Percentiles rank a stretch among this genome's conserved stretches.
phyloP scores from a whole-genome alignment of 2,329 filamentous ascomycete genomes.

The Helotiales sp. region DNA sequence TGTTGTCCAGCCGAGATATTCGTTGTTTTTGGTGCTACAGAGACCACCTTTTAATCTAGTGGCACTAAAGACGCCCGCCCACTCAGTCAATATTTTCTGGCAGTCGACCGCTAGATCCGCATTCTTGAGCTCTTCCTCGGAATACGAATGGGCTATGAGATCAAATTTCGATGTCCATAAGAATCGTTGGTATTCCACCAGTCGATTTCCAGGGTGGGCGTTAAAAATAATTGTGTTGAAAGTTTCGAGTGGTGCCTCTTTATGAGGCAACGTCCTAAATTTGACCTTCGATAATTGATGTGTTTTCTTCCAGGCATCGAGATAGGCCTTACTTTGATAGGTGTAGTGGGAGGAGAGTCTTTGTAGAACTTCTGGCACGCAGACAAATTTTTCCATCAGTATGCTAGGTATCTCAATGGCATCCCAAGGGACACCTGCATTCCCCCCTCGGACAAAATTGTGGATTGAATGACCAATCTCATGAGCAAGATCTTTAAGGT shows the following conservation, averaged over 20 bases:
- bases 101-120: neutral
- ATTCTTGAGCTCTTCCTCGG: neutral
- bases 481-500: neutral
- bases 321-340: neutral
- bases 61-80: neutral
- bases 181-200: neutral
- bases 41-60: neutral
- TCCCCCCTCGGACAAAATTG: neutral
- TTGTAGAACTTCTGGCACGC: neutral
- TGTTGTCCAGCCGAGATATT: neutral
- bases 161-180: neutral
- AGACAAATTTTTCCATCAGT: neutral
- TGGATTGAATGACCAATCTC: neutral
- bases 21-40: neutral
- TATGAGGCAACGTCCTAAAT: neutral
- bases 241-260: neutral
- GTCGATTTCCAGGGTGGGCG: neutral
- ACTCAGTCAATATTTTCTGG: neutral
- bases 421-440: neutral
- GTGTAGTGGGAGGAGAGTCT: neutral
- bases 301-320: neutral
- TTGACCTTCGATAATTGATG: no score
- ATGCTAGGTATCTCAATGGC: slow-evolving; percentile 3
- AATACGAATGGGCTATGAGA: neutral
- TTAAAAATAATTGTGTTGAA: neutral